A percentile compares a stretch with the other conserved stretches of the same genome.
phyloP scores from a whole-genome alignment of 306 rosid species.

The Quercus berberidifolia region DNA sequence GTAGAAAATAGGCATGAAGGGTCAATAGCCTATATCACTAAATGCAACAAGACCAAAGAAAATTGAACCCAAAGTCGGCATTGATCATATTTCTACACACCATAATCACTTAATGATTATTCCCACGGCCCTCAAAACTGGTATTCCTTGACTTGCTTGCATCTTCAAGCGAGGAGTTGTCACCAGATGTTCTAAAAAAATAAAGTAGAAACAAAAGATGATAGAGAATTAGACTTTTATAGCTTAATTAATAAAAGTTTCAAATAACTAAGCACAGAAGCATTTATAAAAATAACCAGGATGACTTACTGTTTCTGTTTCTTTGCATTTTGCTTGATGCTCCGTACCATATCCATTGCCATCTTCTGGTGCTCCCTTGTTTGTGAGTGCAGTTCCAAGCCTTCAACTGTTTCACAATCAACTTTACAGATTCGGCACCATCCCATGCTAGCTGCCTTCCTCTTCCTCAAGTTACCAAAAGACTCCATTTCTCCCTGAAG shows the following conservation, averaged over 20 bases:
- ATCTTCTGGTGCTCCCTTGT: conserved; percentile 89
- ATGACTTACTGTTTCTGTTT: conserved; percentile 67
- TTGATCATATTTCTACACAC: conserved; percentile 35
- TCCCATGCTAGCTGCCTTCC: conserved; percentile 74
- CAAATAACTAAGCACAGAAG: conserved; percentile 4
- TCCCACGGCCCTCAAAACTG: conserved; percentile 55
- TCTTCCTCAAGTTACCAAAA: conserved; percentile 68
- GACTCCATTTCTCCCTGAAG: conserved; percentile 70
- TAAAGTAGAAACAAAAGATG: not conserved
- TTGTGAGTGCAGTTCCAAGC: conserved; percentile 94
- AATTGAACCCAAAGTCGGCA: conserved; percentile 29
- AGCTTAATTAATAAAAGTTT: not conserved
- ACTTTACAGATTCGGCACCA: conserved; percentile 98
- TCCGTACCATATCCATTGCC: conserved; percentile 90
- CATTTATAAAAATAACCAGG: not conserved
- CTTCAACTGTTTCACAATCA: conserved; percentile 94
- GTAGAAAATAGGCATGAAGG: conserved; percentile 33
- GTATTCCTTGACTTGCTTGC: conserved; percentile 49
- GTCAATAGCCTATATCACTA: conserved; percentile 43
- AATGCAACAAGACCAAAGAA: conserved; percentile 50
- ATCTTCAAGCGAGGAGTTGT: conserved; percentile 61
- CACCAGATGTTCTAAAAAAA: conserved; percentile 46
- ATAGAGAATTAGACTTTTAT: conserved; percentile 1
- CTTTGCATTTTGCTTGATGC: conserved; percentile 87
- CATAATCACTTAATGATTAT: conserved; percentile 46